phyloP scores from a whole-genome alignment of 441 rosid genomes.

The Bruguiera hainesii region DNA sequence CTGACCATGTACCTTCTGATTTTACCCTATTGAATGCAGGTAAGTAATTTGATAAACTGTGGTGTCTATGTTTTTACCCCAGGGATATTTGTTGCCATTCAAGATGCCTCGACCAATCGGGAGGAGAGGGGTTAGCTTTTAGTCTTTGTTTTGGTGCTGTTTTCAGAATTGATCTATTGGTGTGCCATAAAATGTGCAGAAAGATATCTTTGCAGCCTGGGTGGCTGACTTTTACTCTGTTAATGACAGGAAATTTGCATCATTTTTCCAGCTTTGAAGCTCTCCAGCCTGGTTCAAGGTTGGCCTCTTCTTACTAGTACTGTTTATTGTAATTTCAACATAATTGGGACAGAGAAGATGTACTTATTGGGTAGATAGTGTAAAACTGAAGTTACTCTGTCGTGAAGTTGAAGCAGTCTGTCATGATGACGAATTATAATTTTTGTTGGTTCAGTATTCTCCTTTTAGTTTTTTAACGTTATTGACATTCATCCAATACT shows the following conservation, averaged over 20 bases:
- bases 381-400: neutral
- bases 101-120: constrained; percentile 44
- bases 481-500: no score
- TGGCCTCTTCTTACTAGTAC: constrained; percentile 7
- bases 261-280: constrained; percentile 42
- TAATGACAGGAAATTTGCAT: constrained; percentile 43
- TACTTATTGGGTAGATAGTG: neutral
- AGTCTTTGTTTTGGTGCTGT: neutral
- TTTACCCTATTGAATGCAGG: constrained; percentile 41
- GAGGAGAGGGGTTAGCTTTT: constrained; percentile 57
- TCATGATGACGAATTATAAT: no score
- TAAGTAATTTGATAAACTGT: constrained; percentile 79
- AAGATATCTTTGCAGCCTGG: neutral
- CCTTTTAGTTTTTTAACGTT: no score
- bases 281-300: constrained; percentile 45
- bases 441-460: constrained; percentile 1
- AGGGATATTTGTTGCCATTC: constrained; percentile 59
- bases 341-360: no score
- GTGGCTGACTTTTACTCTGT: constrained; percentile 16
- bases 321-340: neutral
- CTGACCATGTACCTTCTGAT: neutral
- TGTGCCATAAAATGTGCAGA: neutral
- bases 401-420: neutral
- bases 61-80: constrained; percentile 78
- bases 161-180: neutral